Evolutionary conservation across 2,329 filamentous ascomycete species (phyloP), one percentile per base, ranked within the genome.

Genomic region (Eutypella sp.): DNA sequence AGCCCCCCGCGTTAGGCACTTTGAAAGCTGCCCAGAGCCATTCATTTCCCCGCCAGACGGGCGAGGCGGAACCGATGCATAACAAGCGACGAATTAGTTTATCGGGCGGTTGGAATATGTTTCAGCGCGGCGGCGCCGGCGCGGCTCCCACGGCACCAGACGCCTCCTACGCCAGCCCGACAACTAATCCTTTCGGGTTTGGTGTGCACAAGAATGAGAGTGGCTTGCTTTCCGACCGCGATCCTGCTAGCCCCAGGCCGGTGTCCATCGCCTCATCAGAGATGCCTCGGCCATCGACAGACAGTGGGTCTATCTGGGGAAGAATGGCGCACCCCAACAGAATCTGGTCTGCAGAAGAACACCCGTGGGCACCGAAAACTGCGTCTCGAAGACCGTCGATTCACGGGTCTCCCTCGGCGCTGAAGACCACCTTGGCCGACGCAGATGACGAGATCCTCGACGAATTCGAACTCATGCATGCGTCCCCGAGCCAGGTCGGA

Each of bases 341-440:
- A 41, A 69, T 85, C 1, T 93, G 85, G 84, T 87, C 87, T 5
- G 65, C 69, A 0, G 72, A 75, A n/a, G 71, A 74, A 25, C 68
- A 67, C 20, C 65, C 68, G 10, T 81, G 78, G 76, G 56, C 64
- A 18, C 80, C 78, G 1, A 74, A 87, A 33, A 86, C 82, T 56
- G 84, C 85, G 7, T 95, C 90, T 27, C 80, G 91, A 41, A 79
- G 91, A 29, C 87, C 88, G 13, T 95, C 89, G 1, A 73, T 89
- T 7, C 88, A 93, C 48, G 87, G 87, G 11, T 89, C 86, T 1
- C 84, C 86, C 1, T 83, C 76, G 9, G 78, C 63, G 16, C 63
- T 82, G 16, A 76, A 81, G 48, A 82, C 81, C 3, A 81, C 77
- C 1, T 66, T 84, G 16, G 79, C 79, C 10, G 81, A 79, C 11